These are phyloP conservation scores for Calonectria pseudoturangicola DNA, from an alignment of 2,329 filamentous ascomycete species.

Conservation along the genomic window DNA sequence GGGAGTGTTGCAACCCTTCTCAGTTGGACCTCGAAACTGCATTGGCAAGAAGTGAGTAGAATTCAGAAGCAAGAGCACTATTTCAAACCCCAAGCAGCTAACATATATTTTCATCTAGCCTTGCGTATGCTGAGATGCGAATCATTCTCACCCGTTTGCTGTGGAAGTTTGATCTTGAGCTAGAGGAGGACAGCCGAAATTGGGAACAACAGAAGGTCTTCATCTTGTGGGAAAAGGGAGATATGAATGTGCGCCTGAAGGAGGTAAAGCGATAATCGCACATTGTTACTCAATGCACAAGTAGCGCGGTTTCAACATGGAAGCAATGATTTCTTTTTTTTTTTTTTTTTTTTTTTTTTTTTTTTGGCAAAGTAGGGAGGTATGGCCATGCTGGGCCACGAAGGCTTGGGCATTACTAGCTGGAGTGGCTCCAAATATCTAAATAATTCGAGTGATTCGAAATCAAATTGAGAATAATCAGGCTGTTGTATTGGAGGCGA, in stretches of 20 bases:
- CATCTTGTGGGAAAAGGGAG: constrained; percentile 13
- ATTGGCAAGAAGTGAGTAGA: constrained; percentile 6
- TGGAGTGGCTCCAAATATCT: no score
- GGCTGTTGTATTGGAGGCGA: no score
- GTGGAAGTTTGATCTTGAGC: not conserved
- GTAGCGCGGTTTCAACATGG: no score
- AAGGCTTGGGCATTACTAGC: no score
- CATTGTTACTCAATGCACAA: no score
- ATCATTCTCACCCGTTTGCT: constrained; percentile 1
- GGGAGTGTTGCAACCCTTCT: constrained; percentile 8
- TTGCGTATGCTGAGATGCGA: constrained; percentile 13
- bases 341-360: no score
- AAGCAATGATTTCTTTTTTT: no score
- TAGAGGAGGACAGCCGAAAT: not conserved
- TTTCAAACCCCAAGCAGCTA: not conserved
- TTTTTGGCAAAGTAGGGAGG: no score
- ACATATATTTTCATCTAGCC: not conserved
- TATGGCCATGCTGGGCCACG: no score
- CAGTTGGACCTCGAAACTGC: not conserved
- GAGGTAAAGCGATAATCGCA: not conserved
- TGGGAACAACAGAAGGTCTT: not conserved
- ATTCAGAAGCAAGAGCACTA: no score
- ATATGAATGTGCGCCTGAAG: not conserved
- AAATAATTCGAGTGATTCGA: no score
- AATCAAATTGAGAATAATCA: no score